These are phyloP conservation scores for Tuctoria greenei DNA, from an alignment of 176 grass and related monocot genomes.

Conservation along the genomic window DNA sequence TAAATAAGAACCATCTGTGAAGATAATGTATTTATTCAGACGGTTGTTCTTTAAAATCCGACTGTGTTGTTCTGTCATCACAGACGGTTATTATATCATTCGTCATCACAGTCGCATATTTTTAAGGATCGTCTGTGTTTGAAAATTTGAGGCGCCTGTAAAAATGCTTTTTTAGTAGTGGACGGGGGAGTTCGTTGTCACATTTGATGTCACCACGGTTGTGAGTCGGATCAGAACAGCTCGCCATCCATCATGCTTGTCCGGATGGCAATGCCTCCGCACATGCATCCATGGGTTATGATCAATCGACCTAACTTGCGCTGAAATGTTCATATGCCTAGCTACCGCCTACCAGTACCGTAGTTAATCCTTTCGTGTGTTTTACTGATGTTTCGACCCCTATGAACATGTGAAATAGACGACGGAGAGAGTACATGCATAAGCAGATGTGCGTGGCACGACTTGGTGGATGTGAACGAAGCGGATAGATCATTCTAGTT, in stretches of 20 bases:
- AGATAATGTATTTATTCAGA: too few species aligned
- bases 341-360: neutral
- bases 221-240: neutral
- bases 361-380: neutral
- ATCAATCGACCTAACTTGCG: slow-evolving; percentile 18
- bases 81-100: too few species aligned
- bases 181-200: slow-evolving; percentile 28
- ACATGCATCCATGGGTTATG: neutral
- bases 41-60: too few species aligned
- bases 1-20: too few species aligned
- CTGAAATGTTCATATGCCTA: neutral
- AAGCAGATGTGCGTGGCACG: neutral
- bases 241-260: neutral
- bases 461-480: neutral
- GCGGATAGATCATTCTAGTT: neutral
- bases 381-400: neutral
- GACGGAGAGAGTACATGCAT: neutral
- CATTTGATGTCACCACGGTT: slow-evolving; percentile 28
- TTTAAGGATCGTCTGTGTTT: too few species aligned
- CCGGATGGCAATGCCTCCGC: slow-evolving; percentile 2
- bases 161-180: too few species aligned
- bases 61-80: too few species aligned
- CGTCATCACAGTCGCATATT: too few species aligned
- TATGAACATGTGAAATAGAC: slow-evolving; percentile 1
- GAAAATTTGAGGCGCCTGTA: too few species aligned